Base-by-base conservation (phyloP, 495 filamentous ascomycete genomes). In the Cladorrhinum samala region DNA sequence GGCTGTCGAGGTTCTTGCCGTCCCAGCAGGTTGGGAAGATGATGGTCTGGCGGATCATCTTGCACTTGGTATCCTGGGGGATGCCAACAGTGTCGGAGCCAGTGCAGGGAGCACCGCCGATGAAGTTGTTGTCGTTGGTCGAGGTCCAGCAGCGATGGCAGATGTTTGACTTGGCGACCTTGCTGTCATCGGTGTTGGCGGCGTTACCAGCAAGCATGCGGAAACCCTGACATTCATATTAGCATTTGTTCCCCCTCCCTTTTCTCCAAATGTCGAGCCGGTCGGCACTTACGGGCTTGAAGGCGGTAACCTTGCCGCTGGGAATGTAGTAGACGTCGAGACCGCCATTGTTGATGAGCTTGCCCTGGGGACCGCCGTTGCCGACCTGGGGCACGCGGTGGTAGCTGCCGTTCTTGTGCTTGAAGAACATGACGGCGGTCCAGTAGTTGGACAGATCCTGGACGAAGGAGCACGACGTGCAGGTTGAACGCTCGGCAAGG, bases 371-470 rank as follows among this genome's bases (percentile, higher is more conserved):
- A 25, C 76, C 76, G 41, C 71, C 74, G 68, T 81, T 81, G 53
- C 82, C 84, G 54, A 75, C 74, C 61, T 85, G 83, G 18, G 77
- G 73, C 27, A 89, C 85, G 48, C 77, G 76, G 55, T 80, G 77
- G 72, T 88, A 90, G 39, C 76, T 79, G 16, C 86, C 86, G 62
- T 91, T 90, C 69, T 81, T 73, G 24, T 77, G 76, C 59, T 82
- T 68, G 55, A 57, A 57, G 66, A 79, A 88, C 68, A 83, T 88
- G 50, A 90, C 73, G 58, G 73, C 71, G 16, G 87, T 57, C 88
- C 88, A 91, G 74, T 92, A 91, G 72, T 86, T 89, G 65, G 82
- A 86, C 65, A 83, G 76, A 67, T 92, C 88, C 57, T 81, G 69
- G 47, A 74, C 78, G 58, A 88, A 81, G 1, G 71, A 76, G 66